Evolutionary conservation across 345 rosid genomes (phyloP).

Genomic region (Syzygium jambos): DNA sequence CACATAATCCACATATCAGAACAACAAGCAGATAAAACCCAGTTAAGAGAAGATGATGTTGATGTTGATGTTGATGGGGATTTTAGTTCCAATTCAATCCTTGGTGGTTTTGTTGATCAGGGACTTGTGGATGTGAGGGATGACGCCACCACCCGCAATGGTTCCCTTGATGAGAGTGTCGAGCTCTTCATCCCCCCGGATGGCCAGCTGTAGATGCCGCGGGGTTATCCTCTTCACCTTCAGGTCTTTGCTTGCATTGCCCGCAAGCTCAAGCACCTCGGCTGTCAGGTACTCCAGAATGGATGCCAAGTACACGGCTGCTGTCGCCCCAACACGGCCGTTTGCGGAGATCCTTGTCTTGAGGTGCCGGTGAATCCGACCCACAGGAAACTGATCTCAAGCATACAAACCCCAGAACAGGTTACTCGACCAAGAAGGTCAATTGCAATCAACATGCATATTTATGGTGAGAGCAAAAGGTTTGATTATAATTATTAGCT

Average conservation of each 20-base stretch:
- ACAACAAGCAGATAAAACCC: background rate
- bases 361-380: conserved; percentile 70
- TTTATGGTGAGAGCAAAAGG: background rate
- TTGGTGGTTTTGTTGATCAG: conserved; percentile 78
- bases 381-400: conserved; percentile 54
- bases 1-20: background rate
- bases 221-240: conserved; percentile 71
- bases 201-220: conserved; percentile 44
- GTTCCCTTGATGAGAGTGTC: conserved; percentile 74
- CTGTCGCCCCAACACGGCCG: conserved; percentile 77
- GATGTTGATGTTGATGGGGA: background rate
- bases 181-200: conserved; percentile 48
- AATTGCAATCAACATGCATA: background rate
- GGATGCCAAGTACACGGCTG: conserved; percentile 65
- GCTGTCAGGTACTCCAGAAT: conserved; percentile 70
- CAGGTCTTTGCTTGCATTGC: conserved; percentile 68
- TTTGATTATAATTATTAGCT: background rate
- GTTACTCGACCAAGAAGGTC: background rate
- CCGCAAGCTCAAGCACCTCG: conserved; percentile 72
- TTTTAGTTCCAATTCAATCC: conserved; percentile 20
- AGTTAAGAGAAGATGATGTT: background rate
- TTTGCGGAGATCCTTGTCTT: conserved; percentile 43
- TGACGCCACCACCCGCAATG: conserved; percentile 67
- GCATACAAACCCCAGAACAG: background rate
- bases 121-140: conserved; percentile 89